Evolutionary conservation across 2,329 filamentous ascomycete species (phyloP).

Genomic region (Fusarium pilosicola): DNA sequence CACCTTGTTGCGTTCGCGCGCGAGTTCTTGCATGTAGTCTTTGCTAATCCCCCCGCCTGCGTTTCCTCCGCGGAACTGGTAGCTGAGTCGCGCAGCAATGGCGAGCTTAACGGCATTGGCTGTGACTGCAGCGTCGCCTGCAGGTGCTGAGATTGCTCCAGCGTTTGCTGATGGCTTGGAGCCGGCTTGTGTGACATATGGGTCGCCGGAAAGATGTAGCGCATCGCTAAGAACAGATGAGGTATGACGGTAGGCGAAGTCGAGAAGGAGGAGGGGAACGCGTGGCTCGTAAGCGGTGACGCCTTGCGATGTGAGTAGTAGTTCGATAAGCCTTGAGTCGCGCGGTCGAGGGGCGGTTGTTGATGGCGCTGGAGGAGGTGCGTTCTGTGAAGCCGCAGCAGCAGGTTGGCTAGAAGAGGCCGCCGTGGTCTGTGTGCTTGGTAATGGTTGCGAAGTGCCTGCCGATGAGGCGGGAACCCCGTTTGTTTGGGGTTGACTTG

Average conservation of each 20-base stretch:
- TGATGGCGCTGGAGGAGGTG: constrained; percentile 46
- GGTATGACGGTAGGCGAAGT: constrained; percentile 87
- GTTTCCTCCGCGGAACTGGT: constrained; percentile 71
- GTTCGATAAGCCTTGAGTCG: constrained; percentile 82
- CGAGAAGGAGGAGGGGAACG: constrained; percentile 83
- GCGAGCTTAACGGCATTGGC: constrained; percentile 77
- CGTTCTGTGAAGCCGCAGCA: constrained; percentile 36
- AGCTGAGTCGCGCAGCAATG: constrained; percentile 73
- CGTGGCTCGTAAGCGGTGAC: constrained; percentile 84
- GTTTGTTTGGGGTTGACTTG: constrained; percentile 62
- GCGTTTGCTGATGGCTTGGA: constrained; percentile 60
- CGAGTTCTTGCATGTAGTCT: constrained; percentile 81
- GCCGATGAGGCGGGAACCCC: constrained; percentile 58
- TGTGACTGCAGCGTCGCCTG: constrained; percentile 66
- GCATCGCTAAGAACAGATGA: constrained; percentile 76
- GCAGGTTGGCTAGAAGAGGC: constrained; percentile 43
- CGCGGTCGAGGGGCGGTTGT: constrained; percentile 70
- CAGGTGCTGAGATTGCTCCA: constrained; percentile 59
- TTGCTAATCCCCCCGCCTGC: constrained; percentile 69
- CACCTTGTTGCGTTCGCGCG: constrained; percentile 74
- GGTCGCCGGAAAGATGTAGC: constrained; percentile 74
- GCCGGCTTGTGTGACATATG: constrained; percentile 69
- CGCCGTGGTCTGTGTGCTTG: constrained; percentile 50
- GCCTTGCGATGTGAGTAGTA: constrained; percentile 81
- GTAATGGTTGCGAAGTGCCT: constrained; percentile 50